Evolutionary conservation across 176 grass and related monocot genomes (phyloP).

Genomic region (Luzula sylvatica): DNA sequence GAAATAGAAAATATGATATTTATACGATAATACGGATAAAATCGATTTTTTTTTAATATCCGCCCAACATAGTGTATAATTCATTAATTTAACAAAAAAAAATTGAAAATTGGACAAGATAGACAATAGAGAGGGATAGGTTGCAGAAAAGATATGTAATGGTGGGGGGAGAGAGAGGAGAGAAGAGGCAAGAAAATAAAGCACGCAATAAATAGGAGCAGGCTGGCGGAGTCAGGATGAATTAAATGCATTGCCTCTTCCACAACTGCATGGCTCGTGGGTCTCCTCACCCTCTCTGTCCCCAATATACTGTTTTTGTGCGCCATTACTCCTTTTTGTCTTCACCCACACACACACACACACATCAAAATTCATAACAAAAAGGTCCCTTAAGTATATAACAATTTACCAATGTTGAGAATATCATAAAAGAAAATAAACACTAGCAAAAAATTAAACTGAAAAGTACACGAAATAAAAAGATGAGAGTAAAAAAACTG

Average conservation of each 20-base stretch:
- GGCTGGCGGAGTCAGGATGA: conserved; percentile 7
- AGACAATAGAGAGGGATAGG: conserved; percentile 4
- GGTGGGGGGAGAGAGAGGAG: conserved; percentile 1
- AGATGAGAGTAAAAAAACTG: conserved; percentile 6
- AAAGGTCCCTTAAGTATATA: no score
- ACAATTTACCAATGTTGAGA: no score
- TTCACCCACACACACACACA: no score
- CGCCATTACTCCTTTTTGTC: no score
- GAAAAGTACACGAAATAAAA: conserved; percentile 11
- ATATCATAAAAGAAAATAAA: no score
- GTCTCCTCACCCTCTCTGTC: neutral
- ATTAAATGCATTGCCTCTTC: conserved; percentile 22
- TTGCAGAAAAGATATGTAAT: conserved; percentile 15
- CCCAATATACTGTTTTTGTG: no score
- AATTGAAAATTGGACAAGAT: neutral
- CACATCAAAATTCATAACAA: no score
- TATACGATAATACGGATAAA: no score
- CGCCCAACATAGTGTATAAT: no score
- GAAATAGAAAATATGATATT: no score
- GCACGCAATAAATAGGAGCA: conserved; percentile 18
- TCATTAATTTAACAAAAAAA: neutral
- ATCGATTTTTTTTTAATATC: no score
- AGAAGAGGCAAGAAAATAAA: conserved; percentile 16
- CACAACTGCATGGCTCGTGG: conserved; percentile 9
- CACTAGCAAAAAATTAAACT: conserved; percentile 4